These are phyloP conservation scores for Starmera pachycereana DNA, from an alignment of 805 yeast genomes.

Conservation along the genomic window DNA sequence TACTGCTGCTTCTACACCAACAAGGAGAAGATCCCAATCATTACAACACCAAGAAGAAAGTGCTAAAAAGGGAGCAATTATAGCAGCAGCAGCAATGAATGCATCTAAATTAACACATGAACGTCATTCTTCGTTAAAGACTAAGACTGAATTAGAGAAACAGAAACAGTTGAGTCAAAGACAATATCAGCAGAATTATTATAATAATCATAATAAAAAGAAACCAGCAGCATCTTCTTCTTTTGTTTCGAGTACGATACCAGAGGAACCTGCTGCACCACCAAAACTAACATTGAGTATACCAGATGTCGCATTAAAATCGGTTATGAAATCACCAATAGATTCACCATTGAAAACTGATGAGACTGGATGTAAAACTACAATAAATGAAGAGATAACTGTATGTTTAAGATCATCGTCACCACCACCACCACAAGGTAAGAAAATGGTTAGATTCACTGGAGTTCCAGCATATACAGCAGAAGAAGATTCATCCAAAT, in stretches of 20 bases:
- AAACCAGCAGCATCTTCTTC: not conserved
- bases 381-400: too few species aligned
- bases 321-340: not conserved
- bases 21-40: conserved; percentile 8
- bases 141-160: conserved; percentile 5
- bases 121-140: conserved; percentile 12
- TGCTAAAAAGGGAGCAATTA: not conserved
- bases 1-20: conserved; percentile 5
- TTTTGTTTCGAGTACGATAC: conserved; percentile 1
- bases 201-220: too few species aligned
- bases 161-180: not conserved
- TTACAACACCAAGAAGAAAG: conserved; percentile 2
- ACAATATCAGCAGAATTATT: not conserved
- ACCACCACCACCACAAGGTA: conserved; percentile 4
- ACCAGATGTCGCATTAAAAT: not conserved
- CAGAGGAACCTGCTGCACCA: not conserved
- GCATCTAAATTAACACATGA: conserved; percentile 13
- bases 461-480: conserved; percentile 17
- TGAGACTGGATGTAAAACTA: too few species aligned
- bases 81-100: conserved; percentile 14
- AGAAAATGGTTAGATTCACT: conserved; percentile 18
- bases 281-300: not conserved
- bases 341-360: not conserved
- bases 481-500: conserved; percentile 7
- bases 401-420: too few species aligned